Conservation (phyloP, 2,329 filamentous ascomycete genomes). For the Fusarium nygamai region DNA sequence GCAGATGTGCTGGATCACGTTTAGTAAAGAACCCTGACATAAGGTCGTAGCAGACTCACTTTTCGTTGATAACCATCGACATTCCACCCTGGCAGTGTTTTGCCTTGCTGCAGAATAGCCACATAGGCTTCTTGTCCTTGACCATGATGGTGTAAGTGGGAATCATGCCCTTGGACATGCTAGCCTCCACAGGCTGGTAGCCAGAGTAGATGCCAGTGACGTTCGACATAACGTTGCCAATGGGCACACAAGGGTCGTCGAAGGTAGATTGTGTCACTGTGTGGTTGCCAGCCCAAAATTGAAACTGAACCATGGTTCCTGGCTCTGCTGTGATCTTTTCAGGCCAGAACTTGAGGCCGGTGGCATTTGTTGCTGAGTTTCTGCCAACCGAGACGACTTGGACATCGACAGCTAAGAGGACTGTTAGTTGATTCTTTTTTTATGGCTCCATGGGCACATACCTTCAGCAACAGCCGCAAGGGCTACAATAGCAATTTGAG, state of each 20-base stretch:
- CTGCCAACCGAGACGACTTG: constrained; percentile 74
- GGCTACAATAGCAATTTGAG: constrained; percentile 57
- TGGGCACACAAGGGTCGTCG: constrained; percentile 73
- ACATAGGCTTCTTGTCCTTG: constrained; percentile 75
- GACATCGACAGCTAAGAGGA: constrained; percentile 52
- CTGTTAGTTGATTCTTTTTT: constrained; percentile 1
- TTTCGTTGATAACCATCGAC: constrained; percentile 79
- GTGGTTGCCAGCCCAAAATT: constrained; percentile 76
- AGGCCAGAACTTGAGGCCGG: constrained; percentile 69
- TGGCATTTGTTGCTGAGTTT: constrained; percentile 59
- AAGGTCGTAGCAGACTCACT: constrained; percentile 58
- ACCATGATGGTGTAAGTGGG: constrained; percentile 78
- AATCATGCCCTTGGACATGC: constrained; percentile 58
- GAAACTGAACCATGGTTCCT: constrained; percentile 74
- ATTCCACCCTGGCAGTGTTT: constrained; percentile 81
- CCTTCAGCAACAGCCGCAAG: constrained; percentile 59
- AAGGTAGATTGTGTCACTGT: constrained; percentile 83
- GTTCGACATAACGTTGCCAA: constrained; percentile 62
- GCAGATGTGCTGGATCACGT: constrained; percentile 52
- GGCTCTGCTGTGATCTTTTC: constrained; percentile 70
- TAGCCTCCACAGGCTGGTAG: constrained; percentile 70
- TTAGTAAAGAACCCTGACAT: not conserved
- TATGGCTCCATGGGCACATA: constrained; percentile 38
- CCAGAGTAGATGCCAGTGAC: constrained; percentile 72
- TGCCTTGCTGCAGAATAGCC: constrained; percentile 81